Percentiles rank a stretch among this genome's conserved stretches.
phyloP scores from a whole-genome alignment of 2,329 filamentous ascomycete species.

The Colletotrichum cuscutae region DNA sequence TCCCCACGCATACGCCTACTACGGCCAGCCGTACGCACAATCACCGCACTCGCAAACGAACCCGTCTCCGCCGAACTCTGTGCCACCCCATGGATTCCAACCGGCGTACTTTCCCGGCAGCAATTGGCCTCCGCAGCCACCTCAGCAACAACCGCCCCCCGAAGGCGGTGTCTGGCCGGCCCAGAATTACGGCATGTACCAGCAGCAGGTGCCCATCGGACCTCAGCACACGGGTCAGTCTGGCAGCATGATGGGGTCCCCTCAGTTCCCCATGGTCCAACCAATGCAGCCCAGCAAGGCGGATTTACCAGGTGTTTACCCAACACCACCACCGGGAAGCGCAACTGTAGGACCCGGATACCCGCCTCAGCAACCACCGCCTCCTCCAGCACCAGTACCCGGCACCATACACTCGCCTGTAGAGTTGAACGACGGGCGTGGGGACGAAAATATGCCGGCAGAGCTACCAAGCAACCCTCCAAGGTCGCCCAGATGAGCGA shows the following conservation, averaged over 20 bases:
- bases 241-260: slow-evolving; percentile 23
- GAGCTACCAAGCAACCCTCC: slow-evolving; percentile 33
- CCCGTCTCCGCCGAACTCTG: slow-evolving; percentile 22
- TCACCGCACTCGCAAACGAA: slow-evolving; percentile 32
- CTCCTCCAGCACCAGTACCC: background rate
- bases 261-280: slow-evolving; percentile 35
- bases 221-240: slow-evolving; percentile 35
- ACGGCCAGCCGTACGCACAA: slow-evolving; percentile 31
- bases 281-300: slow-evolving; percentile 30
- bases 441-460: slow-evolving; percentile 31
- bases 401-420: slow-evolving; percentile 22
- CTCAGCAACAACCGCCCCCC: slow-evolving; percentile 15
- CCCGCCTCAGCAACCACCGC: background rate
- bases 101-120: slow-evolving; percentile 28
- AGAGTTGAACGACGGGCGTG: slow-evolving; percentile 29
- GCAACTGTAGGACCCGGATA: slow-evolving; percentile 6
- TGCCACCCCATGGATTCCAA: slow-evolving; percentile 31
- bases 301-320: slow-evolving; percentile 21
- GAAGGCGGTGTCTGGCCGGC: slow-evolving; percentile 33
- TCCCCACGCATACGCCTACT: slow-evolving; percentile 30
- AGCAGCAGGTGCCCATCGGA: slow-evolving; percentile 37
- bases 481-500: slow-evolving; percentile 22
- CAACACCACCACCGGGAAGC: slow-evolving; percentile 22
- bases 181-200: slow-evolving; percentile 36
- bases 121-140: slow-evolving; percentile 29